phyloP scores from a whole-genome alignment of 129 eudicot species.

The Flaveria brownii region DNA sequence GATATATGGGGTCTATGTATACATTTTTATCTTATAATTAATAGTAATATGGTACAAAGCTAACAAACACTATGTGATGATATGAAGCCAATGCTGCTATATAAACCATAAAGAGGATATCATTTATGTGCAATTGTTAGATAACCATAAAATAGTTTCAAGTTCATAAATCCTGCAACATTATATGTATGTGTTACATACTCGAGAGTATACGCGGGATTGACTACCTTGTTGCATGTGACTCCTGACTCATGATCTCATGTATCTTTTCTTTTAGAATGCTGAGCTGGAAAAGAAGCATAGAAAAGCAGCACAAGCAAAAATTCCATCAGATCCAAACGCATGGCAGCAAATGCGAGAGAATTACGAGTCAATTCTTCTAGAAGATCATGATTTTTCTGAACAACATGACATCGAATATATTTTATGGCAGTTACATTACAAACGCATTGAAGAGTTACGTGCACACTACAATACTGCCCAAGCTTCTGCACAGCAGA shows the following conservation, averaged over 20 bases:
- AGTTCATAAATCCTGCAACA: not conserved
- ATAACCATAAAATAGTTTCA: not conserved
- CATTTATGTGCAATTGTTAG: not conserved
- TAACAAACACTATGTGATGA: not conserved
- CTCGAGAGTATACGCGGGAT: not conserved
- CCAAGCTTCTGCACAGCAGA: slow-evolving; percentile 55
- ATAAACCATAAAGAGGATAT: not conserved
- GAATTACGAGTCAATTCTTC: slow-evolving; percentile 73
- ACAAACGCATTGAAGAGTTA: slow-evolving; percentile 80
- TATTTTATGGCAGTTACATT: slow-evolving; percentile 91
- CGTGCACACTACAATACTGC: slow-evolving; percentile 73
- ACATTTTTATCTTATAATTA: too few relatives aligned
- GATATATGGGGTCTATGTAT: too few relatives aligned
- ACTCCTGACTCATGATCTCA: not conserved
- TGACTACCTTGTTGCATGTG: not conserved
- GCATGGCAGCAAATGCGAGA: slow-evolving; percentile 91
- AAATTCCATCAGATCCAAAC: slow-evolving; percentile 71
- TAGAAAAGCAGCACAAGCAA: slow-evolving; percentile 81
- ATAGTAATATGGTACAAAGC: not conserved
- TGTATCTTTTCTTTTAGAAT: slow-evolving; percentile 43
- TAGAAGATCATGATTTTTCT: slow-evolving; percentile 81
- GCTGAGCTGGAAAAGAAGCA: slow-evolving; percentile 78
- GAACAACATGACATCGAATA: slow-evolving; percentile 85
- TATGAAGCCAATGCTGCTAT: slow-evolving; percentile 9
- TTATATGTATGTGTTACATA: not conserved